phyloP scores from a whole-genome alignment of 129 eudicot genomes.

The Daucus carota region DNA sequence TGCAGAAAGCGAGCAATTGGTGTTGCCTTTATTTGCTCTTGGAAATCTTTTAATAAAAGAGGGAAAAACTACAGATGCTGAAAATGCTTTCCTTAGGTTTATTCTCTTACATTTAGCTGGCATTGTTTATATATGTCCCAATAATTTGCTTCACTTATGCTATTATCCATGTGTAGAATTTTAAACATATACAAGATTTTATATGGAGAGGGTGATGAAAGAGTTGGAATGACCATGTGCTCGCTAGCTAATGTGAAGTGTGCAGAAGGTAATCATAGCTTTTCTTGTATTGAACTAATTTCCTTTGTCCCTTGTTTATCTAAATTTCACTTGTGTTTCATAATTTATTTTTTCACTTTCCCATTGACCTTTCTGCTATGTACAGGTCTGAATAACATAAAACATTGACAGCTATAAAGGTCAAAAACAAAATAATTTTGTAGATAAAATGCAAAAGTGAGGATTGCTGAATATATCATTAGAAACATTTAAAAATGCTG shows the following conservation, averaged over 20 bases:
- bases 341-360: background rate
- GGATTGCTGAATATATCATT: background rate
- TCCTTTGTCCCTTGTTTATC: background rate
- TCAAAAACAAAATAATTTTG: background rate
- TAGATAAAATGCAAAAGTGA: background rate
- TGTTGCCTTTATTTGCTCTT: constrained; percentile 58
- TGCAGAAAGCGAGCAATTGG: constrained; percentile 44
- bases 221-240: constrained; percentile 79
- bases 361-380: background rate
- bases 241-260: constrained; percentile 81
- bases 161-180: constrained; percentile 39
- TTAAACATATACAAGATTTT: constrained; percentile 38
- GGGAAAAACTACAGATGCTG: constrained; percentile 69
- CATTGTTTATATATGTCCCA: background rate
- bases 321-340: background rate
- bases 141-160: constrained; percentile 12
- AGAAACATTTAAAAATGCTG: background rate
- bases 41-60: constrained; percentile 62
- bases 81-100: constrained; percentile 49
- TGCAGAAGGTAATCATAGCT: constrained; percentile 51
- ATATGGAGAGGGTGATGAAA: constrained; percentile 66
- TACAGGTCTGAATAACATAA: background rate
- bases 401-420: background rate
- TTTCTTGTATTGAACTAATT: background rate
- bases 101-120: constrained; percentile 15